A percentile compares a stretch with the other conserved stretches of the same genome.
These are phyloP conservation scores for Pisolithus albus DNA, from an alignment of 768 basidiomycete genomes.

Conservation along the genomic window DNA sequence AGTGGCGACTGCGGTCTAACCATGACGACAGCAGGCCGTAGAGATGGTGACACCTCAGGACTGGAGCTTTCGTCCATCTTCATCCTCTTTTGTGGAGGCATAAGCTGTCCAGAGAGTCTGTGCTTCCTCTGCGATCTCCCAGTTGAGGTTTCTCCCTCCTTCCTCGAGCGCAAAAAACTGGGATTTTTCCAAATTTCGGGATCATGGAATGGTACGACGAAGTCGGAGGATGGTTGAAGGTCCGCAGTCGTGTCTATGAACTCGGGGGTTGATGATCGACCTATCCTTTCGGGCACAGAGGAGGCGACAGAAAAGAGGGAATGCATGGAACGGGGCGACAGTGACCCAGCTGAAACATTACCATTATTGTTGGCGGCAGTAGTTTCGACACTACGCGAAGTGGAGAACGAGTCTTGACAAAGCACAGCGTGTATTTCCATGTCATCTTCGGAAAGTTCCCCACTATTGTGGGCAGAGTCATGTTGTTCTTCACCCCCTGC, in stretches of 20 bases:
- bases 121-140: conserved; percentile 11
- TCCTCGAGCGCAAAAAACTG: conserved; percentile 21
- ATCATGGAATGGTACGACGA: conserved; percentile 15
- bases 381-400: not conserved
- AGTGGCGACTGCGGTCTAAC: not conserved
- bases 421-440: conserved; percentile 1
- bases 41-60: not conserved
- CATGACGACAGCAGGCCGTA: not conserved
- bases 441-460: conserved; percentile 5
- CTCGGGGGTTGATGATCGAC: not conserved
- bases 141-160: conserved; percentile 6
- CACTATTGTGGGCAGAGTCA: not conserved
- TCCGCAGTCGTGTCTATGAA: not conserved
- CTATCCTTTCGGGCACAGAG: not conserved
- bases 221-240: not conserved
- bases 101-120: conserved; percentile 1
- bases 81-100: conserved; percentile 11
- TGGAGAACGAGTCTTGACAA: not conserved
- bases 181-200: conserved; percentile 25
- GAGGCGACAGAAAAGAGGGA: conserved; percentile 25
- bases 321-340: conserved; percentile 12
- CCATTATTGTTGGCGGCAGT: not conserved
- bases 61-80: conserved; percentile 1
- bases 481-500: not conserved
- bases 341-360: not conserved